phyloP scores from a whole-genome alignment of 768 basidiomycete genomes.

The Mycena rebaudengoi region DNA sequence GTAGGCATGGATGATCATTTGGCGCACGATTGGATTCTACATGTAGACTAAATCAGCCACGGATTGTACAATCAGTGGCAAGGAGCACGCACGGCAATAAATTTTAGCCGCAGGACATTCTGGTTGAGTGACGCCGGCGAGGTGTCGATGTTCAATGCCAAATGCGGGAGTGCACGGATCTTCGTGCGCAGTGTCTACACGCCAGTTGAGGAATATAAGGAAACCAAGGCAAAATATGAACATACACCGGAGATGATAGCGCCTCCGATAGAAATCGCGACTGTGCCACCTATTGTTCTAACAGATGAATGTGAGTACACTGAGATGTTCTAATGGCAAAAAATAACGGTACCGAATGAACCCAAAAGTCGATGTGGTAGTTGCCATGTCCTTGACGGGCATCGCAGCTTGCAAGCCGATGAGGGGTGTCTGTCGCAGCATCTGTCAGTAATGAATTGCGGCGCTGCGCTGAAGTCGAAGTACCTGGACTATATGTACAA shows the following conservation, averaged over 20 bases:
- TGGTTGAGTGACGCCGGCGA: slow-evolving; percentile 54
- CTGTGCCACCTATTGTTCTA: slow-evolving; percentile 78
- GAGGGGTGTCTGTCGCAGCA: slow-evolving; percentile 59
- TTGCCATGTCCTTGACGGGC: slow-evolving; percentile 89
- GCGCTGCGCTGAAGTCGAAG: background rate
- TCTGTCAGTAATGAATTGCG: background rate
- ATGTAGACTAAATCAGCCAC: no score
- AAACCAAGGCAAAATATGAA: slow-evolving; percentile 10
- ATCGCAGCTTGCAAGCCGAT: slow-evolving; percentile 86
- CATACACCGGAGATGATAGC: slow-evolving; percentile 71
- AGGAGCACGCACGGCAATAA: no score
- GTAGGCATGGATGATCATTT: slow-evolving; percentile 66
- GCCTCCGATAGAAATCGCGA: slow-evolving; percentile 79
- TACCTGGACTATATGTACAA: slow-evolving; percentile 10
- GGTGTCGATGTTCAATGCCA: slow-evolving; percentile 45
- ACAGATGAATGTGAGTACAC: background rate
- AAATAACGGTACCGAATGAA: slow-evolving; percentile 63
- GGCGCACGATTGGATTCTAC: slow-evolving; percentile 52
- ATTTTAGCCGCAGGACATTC: slow-evolving; percentile 53
- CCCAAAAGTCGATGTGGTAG: slow-evolving; percentile 74
- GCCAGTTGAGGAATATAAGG: slow-evolving; percentile 7
- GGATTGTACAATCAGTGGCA: no score
- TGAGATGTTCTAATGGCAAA: background rate
- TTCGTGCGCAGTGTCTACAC: slow-evolving; percentile 47
- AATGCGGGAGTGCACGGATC: slow-evolving; percentile 45